Evolutionary conservation across 2,329 filamentous ascomycete genomes (phyloP).

Genomic region (Aspergillus versicolor): DNA sequence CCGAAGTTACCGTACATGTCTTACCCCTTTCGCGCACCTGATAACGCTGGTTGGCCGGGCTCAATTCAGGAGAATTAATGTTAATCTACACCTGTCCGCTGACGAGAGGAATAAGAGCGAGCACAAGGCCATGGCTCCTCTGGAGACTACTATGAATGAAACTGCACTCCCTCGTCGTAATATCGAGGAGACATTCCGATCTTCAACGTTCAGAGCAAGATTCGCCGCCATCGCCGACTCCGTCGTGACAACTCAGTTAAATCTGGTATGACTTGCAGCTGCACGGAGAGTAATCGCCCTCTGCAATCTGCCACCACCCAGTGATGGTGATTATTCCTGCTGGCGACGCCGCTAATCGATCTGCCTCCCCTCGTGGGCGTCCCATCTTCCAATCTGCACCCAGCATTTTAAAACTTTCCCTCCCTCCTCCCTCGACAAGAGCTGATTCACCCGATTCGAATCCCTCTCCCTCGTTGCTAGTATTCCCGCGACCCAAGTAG

Average conservation of each 20-base stretch:
- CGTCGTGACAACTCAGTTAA: not conserved
- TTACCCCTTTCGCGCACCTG: constrained; percentile 15
- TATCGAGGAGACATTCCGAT: not conserved
- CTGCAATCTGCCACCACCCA: not conserved
- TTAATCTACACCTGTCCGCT: not conserved
- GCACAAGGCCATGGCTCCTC: not conserved
- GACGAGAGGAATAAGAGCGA: not conserved
- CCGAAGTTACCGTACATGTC: constrained; percentile 12
- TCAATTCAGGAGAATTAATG: constrained; percentile 15
- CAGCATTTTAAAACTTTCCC: constrained; percentile 6
- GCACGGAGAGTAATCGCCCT: constrained; percentile 18
- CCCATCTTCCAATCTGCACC: constrained; percentile 1
- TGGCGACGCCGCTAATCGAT: constrained; percentile 13
- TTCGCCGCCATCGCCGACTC: not conserved
- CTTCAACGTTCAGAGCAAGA: not conserved
- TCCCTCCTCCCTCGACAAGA: not conserved
- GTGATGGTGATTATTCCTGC: not conserved
- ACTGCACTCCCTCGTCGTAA: not conserved
- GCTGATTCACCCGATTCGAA: constrained; percentile 1
- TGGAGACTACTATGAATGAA: not conserved
- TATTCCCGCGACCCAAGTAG: not conserved
- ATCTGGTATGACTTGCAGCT: constrained; percentile 23
- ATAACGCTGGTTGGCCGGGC: constrained; percentile 16
- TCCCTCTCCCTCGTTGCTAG: not conserved
- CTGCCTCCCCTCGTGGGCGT: constrained; percentile 17